Conservation (phyloP, 176 grass and related monocot species). For the Aegilops sharonensis region DNA sequence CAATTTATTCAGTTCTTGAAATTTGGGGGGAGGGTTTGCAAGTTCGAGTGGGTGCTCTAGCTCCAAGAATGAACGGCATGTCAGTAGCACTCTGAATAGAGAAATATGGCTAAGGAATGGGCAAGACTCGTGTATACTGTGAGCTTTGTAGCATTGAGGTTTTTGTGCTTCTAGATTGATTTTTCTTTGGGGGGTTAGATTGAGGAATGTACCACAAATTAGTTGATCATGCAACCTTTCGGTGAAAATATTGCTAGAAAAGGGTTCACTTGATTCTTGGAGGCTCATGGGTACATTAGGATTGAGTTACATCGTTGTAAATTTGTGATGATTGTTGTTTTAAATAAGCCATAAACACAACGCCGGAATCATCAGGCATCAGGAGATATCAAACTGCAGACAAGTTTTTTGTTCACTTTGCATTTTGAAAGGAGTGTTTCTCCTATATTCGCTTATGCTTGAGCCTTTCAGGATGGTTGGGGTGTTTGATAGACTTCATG, state of each 20-base stretch:
- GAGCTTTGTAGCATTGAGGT: background rate
- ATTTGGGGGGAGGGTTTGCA: slow-evolving; percentile 5
- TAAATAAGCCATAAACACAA: background rate
- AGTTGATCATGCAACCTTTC: background rate
- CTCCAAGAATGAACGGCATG: background rate
- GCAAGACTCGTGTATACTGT: background rate
- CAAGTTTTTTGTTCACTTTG: background rate
- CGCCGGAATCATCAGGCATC: background rate
- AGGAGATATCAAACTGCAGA: background rate
- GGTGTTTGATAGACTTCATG: background rate
- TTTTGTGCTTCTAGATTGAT: background rate
- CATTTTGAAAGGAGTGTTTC: background rate
- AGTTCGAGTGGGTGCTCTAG: background rate
- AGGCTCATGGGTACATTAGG: too few species aligned
- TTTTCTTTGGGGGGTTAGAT: background rate
- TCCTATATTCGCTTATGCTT: background rate
- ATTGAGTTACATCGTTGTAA: background rate
- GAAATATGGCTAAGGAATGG: background rate
- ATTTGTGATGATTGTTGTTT: background rate
- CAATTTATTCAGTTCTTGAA: background rate
- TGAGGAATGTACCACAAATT: background rate
- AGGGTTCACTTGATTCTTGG: background rate
- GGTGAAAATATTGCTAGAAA: background rate
- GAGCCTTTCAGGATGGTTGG: background rate
- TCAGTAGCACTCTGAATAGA: background rate